Conservation (phyloP, 441 rosid species). For the Macaranga tanarius region DNA sequence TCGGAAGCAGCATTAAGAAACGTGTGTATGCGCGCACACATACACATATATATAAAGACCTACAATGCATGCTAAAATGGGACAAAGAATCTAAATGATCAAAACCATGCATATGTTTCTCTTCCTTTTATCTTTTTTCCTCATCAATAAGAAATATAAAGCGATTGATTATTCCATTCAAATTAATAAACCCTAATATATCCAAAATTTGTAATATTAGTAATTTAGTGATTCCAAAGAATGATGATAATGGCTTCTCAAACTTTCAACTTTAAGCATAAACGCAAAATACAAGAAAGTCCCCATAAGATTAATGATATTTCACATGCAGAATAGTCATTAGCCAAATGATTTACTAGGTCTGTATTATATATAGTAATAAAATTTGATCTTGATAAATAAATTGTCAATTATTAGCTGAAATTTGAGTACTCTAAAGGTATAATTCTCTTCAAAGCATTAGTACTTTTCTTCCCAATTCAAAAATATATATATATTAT, state of each 20-base stretch:
- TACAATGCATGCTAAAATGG: background rate
- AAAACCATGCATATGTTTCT: constrained; percentile 1
- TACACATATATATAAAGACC: too few species aligned
- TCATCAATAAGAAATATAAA: background rate
- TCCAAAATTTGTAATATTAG: background rate
- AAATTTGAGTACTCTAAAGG: too few species aligned
- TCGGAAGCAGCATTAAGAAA: background rate
- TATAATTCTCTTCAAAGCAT: too few species aligned
- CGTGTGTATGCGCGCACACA: too few species aligned
- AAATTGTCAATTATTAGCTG: too few species aligned
- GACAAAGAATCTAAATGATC: background rate
- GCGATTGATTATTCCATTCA: constrained; percentile 8
- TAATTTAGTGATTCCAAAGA: too few species aligned
- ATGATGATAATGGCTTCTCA: background rate
- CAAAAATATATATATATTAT: too few species aligned
- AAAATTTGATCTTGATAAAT: too few species aligned
- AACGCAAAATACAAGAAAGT: background rate
- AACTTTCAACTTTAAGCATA: constrained; percentile 9
- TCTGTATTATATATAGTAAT: too few species aligned
- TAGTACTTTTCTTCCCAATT: too few species aligned
- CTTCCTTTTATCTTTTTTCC: background rate
- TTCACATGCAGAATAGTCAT: background rate
- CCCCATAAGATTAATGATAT: background rate
- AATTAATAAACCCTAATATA: background rate
- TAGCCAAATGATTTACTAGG: background rate